Evolutionary conservation across 2,329 filamentous ascomycete species (phyloP).

Genomic region (Hymenoscyphus salicellus): DNA sequence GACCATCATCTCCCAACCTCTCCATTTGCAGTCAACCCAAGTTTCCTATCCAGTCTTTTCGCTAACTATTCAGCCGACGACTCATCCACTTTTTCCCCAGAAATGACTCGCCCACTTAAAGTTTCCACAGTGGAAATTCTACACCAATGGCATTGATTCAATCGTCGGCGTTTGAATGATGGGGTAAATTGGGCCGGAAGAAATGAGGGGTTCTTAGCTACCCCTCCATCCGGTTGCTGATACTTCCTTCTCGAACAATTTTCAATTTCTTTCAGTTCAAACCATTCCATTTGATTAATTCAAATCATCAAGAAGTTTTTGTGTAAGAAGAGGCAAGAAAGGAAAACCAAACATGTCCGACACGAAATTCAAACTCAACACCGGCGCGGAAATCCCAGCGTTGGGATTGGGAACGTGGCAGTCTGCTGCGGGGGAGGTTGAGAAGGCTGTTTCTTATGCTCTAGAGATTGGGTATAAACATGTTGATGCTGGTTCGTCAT

Average conservation of each 20-base stretch:
- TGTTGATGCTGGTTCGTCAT: conserved; percentile 41
- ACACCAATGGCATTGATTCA: not conserved
- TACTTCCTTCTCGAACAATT: not conserved
- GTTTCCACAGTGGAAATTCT: not conserved
- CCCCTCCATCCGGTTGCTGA: not conserved
- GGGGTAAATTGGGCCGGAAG: not conserved
- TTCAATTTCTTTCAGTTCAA: too few species aligned
- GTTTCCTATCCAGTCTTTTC: too few species aligned
- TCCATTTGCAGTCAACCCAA: too few species aligned
- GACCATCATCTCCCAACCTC: not conserved
- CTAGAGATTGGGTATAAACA: conserved; percentile 51
- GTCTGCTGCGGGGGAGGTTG: conserved; percentile 42
- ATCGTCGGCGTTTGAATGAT: not conserved
- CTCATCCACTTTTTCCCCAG: not conserved
- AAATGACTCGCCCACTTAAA: not conserved
- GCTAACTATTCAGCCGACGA: not conserved
- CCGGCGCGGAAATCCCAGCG: conserved; percentile 39
- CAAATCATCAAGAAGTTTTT: not conserved
- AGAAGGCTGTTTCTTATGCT: conserved; percentile 39
- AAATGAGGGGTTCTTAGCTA: not conserved
- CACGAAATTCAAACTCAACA: conserved; percentile 37
- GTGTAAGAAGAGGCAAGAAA: not conserved
- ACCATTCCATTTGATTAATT: too few species aligned
- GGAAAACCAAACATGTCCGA: conserved; percentile 25
- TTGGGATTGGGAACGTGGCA: conserved; percentile 49